Percentiles rank a stretch among this genome's conserved stretches.
Evolutionary conservation across 208 protist genomes (phyloP).

Genomic region (Leishmania lainsoni): DNA sequence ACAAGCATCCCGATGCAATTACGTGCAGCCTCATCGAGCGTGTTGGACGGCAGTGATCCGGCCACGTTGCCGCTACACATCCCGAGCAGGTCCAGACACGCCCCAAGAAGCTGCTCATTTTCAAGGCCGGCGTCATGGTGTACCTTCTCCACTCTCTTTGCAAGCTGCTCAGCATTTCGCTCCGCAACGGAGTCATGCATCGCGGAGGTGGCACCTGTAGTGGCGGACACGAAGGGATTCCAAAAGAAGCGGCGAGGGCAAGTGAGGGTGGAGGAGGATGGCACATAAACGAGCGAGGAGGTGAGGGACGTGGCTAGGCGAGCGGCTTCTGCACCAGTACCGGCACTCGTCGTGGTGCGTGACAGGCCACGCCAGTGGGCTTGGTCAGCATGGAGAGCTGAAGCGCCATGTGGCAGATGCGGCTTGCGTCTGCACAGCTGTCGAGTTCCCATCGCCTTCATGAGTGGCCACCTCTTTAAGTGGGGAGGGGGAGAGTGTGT

Average conservation of each 20-base stretch:
- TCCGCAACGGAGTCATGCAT: conserved; percentile 5
- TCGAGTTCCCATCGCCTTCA: not conserved
- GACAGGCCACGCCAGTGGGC: not conserved
- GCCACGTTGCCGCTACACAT: conserved; percentile 41
- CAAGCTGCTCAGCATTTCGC: conserved; percentile 34
- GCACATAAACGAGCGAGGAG: not conserved
- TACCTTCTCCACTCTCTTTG: conserved; percentile 44
- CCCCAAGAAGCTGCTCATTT: conserved; percentile 71
- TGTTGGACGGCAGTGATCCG: not conserved
- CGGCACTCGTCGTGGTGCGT: not conserved
- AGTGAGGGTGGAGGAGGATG: not conserved
- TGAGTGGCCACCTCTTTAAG: not conserved
- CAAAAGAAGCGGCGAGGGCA: conserved; percentile 40
- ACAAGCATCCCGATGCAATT: conserved; percentile 38
- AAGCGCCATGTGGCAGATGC: not conserved
- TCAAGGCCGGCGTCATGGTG: conserved; percentile 48
- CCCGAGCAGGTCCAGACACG: conserved; percentile 73
- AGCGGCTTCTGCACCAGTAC: not conserved
- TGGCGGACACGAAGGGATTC: conserved; percentile 44
- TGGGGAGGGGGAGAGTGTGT: not conserved
- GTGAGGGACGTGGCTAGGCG: not conserved
- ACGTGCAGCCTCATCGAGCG: conserved; percentile 4
- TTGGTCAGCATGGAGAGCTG: not conserved
- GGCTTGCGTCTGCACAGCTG: not conserved
- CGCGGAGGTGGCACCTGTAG: not conserved